These are phyloP conservation scores for Austroboletus festivus DNA, from an alignment of 768 basidiomycete genomes.

Conservation along the genomic window DNA sequence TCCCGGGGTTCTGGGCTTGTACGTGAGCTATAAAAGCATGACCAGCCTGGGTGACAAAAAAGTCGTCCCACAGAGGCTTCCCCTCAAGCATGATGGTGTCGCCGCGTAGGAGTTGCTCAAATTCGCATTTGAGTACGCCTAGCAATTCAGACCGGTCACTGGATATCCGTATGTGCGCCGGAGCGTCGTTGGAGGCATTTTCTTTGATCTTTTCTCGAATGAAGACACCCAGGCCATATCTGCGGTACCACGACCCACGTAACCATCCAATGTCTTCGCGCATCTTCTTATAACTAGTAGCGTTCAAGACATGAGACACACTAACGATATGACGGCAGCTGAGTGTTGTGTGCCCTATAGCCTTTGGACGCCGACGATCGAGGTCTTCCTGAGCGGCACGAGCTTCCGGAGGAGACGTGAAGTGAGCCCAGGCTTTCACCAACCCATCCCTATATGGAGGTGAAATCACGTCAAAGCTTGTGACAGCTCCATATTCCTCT, in stretches of 20 bases:
- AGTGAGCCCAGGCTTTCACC: constrained; percentile 55
- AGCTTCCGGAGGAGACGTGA: constrained; percentile 50
- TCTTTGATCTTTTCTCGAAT: constrained; percentile 25
- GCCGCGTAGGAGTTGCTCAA: constrained; percentile 62
- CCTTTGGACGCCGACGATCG: constrained; percentile 43
- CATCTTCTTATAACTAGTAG: constrained; percentile 38
- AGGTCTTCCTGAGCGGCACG: constrained; percentile 46
- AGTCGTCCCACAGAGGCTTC: constrained; percentile 62
- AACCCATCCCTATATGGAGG: constrained; percentile 50
- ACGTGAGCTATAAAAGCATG: constrained; percentile 43
- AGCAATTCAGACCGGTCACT: constrained; percentile 50
- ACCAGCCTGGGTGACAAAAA: constrained; percentile 47
- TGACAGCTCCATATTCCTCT: constrained; percentile 36
- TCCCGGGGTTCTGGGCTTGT: constrained; percentile 34
- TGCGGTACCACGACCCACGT: constrained; percentile 33
- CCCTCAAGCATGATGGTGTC: constrained; percentile 53
- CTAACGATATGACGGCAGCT: constrained; percentile 53
- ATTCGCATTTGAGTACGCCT: constrained; percentile 52
- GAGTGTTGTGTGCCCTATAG: constrained; percentile 45
- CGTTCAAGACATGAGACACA: constrained; percentile 44
- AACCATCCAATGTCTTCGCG: constrained; percentile 46
- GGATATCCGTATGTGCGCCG: constrained; percentile 44
- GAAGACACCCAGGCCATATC: constrained; percentile 29
- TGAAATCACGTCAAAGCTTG: constrained; percentile 44
- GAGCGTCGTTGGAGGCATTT: constrained; percentile 3